Percentiles rank a stretch among this genome's conserved stretches.
These are phyloP conservation scores for Kalmanozyma brasiliensis DNA, from an alignment of 1,284 basidiomycete species.

Conservation along the genomic window DNA sequence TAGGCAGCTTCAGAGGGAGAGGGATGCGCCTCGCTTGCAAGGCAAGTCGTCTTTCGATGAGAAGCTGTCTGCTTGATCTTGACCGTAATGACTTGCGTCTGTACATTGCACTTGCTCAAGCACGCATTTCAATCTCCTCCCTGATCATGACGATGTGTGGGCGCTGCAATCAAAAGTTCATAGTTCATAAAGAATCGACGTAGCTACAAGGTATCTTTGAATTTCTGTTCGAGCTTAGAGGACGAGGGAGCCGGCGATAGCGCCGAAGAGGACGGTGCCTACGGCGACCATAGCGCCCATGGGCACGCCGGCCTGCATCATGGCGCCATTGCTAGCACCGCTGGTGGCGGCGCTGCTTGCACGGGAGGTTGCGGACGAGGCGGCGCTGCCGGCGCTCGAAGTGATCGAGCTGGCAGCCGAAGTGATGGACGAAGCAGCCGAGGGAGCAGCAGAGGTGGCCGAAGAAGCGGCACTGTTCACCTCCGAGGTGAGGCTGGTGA, in stretches of 20 bases:
- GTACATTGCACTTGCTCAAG: conserved; percentile 3
- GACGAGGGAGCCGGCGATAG: conserved; percentile 26
- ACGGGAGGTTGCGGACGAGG: background rate
- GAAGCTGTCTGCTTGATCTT: conserved; percentile 24
- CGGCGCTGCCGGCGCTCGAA: background rate
- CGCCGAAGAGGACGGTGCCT: conserved; percentile 18
- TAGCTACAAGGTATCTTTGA: no score
- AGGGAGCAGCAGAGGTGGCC: no score
- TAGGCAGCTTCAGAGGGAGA: conserved; percentile 12
- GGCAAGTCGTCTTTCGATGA: conserved; percentile 10
- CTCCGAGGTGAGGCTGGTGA: background rate
- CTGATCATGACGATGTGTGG: no score
- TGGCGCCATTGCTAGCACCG: background rate
- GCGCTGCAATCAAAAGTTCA: no score
- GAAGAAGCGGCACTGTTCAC: background rate
- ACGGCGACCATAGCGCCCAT: conserved; percentile 9
- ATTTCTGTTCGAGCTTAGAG: conserved; percentile 16
- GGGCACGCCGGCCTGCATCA: background rate
- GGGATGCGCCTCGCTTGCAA: background rate
- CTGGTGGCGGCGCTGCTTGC: background rate
- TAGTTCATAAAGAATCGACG: no score
- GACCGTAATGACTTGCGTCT: background rate
- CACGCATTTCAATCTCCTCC: conserved; percentile 7
- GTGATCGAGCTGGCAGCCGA: background rate
- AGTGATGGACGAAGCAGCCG: no score